Evolutionary conservation across 2,329 filamentous ascomycete species (phyloP), one percentile per base, ranked within the genome.

Genomic region (Aspergillus amoenus): DNA sequence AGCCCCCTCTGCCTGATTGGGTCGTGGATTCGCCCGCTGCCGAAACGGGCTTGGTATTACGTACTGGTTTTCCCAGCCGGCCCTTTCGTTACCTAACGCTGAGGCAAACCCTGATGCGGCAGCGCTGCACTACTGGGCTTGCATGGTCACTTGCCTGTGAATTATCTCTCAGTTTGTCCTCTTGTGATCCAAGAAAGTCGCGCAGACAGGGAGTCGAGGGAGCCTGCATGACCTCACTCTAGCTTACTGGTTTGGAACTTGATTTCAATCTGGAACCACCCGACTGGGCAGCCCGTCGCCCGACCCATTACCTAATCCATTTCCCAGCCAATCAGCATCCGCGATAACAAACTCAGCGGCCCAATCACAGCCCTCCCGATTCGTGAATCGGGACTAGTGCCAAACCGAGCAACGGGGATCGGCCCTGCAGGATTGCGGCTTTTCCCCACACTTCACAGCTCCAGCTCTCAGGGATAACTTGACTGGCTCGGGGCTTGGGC

Each of bases 1-100:
- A 73, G 69, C 32, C 15, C 42, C 15, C 7, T 5, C 13, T 11
- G 43, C 24, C 59, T 72, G 68, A 73, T 73, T 74, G 71, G 71
- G 39, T 45, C 54, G 37, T 52, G 27, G 43, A 37, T 50, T 50
- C 58, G 59, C 47, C 61, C 45, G 55, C 54, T 58, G 58, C 60
- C 58, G 57, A 55, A 42, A 55, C 48, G 57, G 58, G 58, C 61
- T 60, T 65, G 50, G 56, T 61, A 72, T 73, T 73, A 73, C 70
- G 70, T 72, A 72, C 66, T 62, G 61, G 45, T 53, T 58, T 59
- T 37, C 40, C 9, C n/a, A 9, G 27, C 11, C 12, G 21, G 39
- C 40, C 40, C 21, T 53, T 48, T 18, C 45, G 54, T 56, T 57
- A 57, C 55, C 49, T 54, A 57, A 57, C 55, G 18, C 18, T 53